Evolutionary conservation across 345 rosid genomes (phyloP), one percentile per base, ranked within the genome.

Genomic region (thale cress (Arabidopsis thaliana)): DNA sequence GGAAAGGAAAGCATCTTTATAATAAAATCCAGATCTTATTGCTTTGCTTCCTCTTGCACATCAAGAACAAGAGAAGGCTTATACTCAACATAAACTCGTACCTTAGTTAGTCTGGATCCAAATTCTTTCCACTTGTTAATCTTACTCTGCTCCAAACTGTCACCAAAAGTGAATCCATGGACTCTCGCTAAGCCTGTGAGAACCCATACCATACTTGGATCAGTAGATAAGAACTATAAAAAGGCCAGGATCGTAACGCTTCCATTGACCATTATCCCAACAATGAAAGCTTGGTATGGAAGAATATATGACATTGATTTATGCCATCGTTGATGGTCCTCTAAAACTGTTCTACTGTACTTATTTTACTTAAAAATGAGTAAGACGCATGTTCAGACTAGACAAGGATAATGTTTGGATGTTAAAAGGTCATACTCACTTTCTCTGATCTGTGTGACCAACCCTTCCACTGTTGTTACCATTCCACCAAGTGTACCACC

Each of bases 141-240:
- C 82, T 84, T 90, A 57, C 49, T 24, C 49, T 88, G 94, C 30
- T 84, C 93, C 49, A 89, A 73, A 83, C 98, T 94, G 70, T 94
- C 97, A 63, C 98, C 98, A 72, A 91, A 94, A 37, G 98, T 87
- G 78, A 91, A 94, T 59, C 98, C 98, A 59, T 94, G 98, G 59
- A 94, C 88, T 80, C 96, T 87, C 71, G 91, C 98, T 56, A 94
- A 88, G 76, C 96, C 98, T 94, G 86, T 22, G 14, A 44, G 5
- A 52, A 67, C 6, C 34, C 45, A 44, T 40, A 51, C 30, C 41
- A 51, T 45, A 36, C 8, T 59, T 59, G 9, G 37, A 23, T 71
- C 48, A 46, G 49, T 59, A 23, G 1, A n/a, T 59, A 23, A 36
- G n/a, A 42, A 9, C 53, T 41, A 10, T 14, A 28, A 38, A 38